Evolutionary conservation across 305 asterid genomes (phyloP).

Genomic region (Fraxinus ornus): DNA sequence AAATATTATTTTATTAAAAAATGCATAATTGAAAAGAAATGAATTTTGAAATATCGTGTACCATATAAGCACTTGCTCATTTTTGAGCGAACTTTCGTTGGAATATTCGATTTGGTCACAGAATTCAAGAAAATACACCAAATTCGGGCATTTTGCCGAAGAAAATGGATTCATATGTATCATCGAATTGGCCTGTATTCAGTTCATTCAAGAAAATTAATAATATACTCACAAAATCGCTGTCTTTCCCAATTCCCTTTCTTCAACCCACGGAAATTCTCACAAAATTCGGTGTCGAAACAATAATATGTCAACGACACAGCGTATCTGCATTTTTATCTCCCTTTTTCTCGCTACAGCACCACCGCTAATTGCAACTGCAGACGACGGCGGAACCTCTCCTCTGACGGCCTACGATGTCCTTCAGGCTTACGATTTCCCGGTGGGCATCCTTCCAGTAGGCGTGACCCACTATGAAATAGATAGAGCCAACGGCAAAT

Average conservation of each 20-base stretch:
- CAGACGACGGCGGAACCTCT: conserved; percentile 3
- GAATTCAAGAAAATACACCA: neutral
- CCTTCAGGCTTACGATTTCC: conserved; percentile 51
- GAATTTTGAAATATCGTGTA: too few relatives aligned
- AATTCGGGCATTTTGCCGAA: neutral
- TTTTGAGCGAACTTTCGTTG: neutral
- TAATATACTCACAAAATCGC: neutral
- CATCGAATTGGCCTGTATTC: neutral
- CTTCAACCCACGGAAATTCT: neutral
- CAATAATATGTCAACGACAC: neutral
- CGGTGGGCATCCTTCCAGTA: conserved; percentile 63
- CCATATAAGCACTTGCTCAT: too few relatives aligned
- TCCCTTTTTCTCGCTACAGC: conserved; percentile 22
- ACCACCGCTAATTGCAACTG: conserved; percentile 2
- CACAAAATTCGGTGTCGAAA: neutral
- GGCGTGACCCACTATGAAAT: conserved; percentile 61
- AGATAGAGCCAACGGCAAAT: conserved; percentile 53
- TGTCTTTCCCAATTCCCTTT: neutral
- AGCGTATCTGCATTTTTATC: conserved; percentile 6
- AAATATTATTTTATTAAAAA: too few relatives aligned
- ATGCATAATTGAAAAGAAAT: too few relatives aligned
- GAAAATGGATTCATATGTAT: neutral
- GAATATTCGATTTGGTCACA: neutral
- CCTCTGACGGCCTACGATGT: conserved; percentile 54
- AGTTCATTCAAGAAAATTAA: too few relatives aligned